Evolutionary conservation across 495 filamentous ascomycete genomes (phyloP), one percentile per base, ranked within the genome.

Genomic region (Aspergillus hancockii): DNA sequence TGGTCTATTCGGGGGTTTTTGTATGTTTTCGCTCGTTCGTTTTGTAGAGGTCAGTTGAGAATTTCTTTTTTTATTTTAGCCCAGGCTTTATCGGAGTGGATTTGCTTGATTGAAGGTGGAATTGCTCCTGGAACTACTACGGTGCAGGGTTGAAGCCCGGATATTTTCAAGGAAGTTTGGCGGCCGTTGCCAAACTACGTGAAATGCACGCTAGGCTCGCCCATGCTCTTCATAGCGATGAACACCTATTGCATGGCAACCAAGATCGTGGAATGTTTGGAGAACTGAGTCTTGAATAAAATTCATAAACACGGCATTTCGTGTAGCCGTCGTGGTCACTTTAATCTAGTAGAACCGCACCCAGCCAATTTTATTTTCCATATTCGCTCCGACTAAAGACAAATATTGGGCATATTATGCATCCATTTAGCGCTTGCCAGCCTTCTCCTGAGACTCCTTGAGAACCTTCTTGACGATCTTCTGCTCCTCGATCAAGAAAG

Each of bases 381-480:
- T 76, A 67, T 71, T 74, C 70, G 71, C 71, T 74, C 71, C 73
- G 67, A 60, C 61, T 63, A 68, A 69, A 68, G 66, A 75, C 69
- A 70, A 75, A 69, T 64, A 78, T 71, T 73, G 71, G 73, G 68
- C 71, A 67, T 69, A 67, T 67, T 63, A 68, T 64, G 65, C 64
- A 68, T 69, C 56, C 70, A 74, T 66, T 80, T 76, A 71, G 81
- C 75, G 76, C 78, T 81, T 81, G 63, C 69, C 71, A 54, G 70
- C 71, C 90, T 95, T 96, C 75, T 83, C 79, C 82, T 93, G 90
- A 64, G 81, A 89, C 82, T 97, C 92, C 87, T 95, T 93, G 77
- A 96, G 86, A 69, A 98, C 94, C 90, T 98, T 98, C 91, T 99
- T 98, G 80, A 99, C 95, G 68, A 99, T 97, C 91, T 98, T 98